Percentiles rank a stretch among this genome's conserved stretches.
These are phyloP conservation scores for Cucumis hystrix DNA, from an alignment of 306 rosid species.

Conservation along the genomic window DNA sequence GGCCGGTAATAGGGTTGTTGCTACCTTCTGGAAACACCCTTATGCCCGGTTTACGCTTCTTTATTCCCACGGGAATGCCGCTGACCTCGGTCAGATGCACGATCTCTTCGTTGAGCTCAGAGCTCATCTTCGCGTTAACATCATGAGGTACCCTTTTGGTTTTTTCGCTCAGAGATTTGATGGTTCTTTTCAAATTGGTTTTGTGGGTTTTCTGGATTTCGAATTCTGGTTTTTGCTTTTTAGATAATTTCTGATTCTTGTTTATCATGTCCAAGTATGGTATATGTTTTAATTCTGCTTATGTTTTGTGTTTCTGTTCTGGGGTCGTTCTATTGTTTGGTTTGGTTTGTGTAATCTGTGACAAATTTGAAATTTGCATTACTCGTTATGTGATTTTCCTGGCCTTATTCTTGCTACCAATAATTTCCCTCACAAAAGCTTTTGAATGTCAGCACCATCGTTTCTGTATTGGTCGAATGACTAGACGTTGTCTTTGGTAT, in stretches of 20 bases:
- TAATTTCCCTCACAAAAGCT: background rate
- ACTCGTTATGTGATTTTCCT: background rate
- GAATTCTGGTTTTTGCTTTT: background rate
- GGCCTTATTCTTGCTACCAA: background rate
- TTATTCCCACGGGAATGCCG: constrained; percentile 98
- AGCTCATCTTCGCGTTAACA: constrained; percentile 92
- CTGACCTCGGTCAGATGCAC: constrained; percentile 94
- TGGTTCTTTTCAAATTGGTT: background rate
- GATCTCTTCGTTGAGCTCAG: constrained; percentile 90
- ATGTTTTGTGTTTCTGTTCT: background rate
- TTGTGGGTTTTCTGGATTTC: background rate
- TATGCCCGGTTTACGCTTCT: constrained; percentile 67
- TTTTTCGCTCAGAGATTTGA: background rate
- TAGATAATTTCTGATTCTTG: background rate
- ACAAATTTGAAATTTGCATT: background rate
- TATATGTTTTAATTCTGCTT: background rate
- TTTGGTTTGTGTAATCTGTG: background rate
- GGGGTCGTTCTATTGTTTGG: background rate
- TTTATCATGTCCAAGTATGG: background rate
- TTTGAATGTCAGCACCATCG: background rate
- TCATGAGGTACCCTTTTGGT: constrained; percentile 45
- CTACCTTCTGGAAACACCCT: constrained; percentile 87
- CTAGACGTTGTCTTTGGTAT: background rate
- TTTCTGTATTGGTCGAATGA: background rate
- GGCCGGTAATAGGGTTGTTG: constrained; percentile 64